phyloP scores from a whole-genome alignment of 2,329 filamentous ascomycete species.

The Emergomyces pasteurianus region DNA sequence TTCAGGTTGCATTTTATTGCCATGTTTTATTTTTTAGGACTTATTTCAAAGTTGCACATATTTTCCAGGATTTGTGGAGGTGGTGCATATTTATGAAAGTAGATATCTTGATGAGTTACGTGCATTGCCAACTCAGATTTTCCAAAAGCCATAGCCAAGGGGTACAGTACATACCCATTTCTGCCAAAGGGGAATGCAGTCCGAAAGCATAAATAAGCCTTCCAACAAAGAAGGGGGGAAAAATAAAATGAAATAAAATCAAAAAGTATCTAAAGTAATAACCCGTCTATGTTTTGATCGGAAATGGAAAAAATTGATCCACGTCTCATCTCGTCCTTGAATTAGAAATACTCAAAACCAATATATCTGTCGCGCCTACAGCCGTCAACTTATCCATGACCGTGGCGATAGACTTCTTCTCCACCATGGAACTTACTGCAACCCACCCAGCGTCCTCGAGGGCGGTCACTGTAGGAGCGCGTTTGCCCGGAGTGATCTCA shows the following conservation, averaged over 20 bases:
- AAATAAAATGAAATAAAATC: neutral
- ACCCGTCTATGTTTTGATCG: neutral
- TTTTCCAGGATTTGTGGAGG: too few species aligned
- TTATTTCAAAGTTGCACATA: too few species aligned
- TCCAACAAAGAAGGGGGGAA: too few species aligned
- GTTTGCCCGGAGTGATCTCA: constrained; percentile 81
- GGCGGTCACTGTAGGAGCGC: constrained; percentile 81
- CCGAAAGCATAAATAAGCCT: too few species aligned
- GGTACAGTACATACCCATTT: too few species aligned
- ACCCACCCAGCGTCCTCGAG: constrained; percentile 87
- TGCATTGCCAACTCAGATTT: neutral
- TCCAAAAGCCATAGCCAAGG: neutral
- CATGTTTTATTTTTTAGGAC: too few species aligned
- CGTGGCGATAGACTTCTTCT: constrained; percentile 70
- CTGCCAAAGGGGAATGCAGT: neutral
- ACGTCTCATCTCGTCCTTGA: constrained; percentile 39
- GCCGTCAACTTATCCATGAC: constrained; percentile 76
- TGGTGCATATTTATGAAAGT: too few species aligned
- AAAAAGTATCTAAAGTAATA: neutral
- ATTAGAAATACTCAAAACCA: constrained; percentile 80
- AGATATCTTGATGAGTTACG: neutral
- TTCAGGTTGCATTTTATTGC: too few species aligned
- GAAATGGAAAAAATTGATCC: neutral
- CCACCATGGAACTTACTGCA: constrained; percentile 87
- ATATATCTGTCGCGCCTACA: constrained; percentile 70